These are phyloP conservation scores for Raphanus raphanistrum DNA, from an alignment of 345 rosid genomes.

Conservation along the genomic window DNA sequence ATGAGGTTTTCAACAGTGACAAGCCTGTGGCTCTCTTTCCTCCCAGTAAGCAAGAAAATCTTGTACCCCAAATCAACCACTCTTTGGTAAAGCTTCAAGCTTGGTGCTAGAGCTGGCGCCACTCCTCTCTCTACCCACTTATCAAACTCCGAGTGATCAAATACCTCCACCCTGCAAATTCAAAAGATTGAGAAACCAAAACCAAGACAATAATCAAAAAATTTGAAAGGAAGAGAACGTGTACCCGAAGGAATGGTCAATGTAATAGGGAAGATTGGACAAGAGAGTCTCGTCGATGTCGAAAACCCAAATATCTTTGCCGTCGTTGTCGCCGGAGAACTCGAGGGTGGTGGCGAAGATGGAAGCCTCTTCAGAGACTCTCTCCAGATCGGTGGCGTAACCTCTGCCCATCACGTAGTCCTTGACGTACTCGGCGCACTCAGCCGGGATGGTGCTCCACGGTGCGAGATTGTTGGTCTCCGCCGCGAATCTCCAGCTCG, in stretches of 20 bases:
- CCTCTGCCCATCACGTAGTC: slow-evolving; percentile 65
- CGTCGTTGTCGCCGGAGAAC: slow-evolving; percentile 52
- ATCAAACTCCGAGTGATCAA: slow-evolving; percentile 63
- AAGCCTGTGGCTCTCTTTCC: slow-evolving; percentile 61
- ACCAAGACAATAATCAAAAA: too few relatives aligned
- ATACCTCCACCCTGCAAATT: slow-evolving; percentile 58
- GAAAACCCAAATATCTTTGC: slow-evolving; percentile 82
- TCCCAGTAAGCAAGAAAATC: slow-evolving; percentile 80
- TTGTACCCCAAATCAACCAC: slow-evolving; percentile 66
- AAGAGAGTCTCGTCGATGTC: slow-evolving; percentile 91
- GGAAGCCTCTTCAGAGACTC: slow-evolving; percentile 64
- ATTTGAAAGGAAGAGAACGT: background rate
- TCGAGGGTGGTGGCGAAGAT: slow-evolving; percentile 57
- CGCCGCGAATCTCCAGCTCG: slow-evolving; percentile 88
- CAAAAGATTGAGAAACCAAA: background rate
- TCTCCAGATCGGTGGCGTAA: slow-evolving; percentile 59
- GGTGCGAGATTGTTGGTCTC: slow-evolving; percentile 81
- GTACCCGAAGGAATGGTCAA: slow-evolving; percentile 77
- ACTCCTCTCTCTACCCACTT: slow-evolving; percentile 79
- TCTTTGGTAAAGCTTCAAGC: slow-evolving; percentile 74
- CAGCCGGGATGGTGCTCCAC: slow-evolving; percentile 76
- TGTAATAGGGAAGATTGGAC: slow-evolving; percentile 87
- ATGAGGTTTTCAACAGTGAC: slow-evolving; percentile 67
- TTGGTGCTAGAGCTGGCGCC: slow-evolving; percentile 69
- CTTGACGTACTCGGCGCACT: slow-evolving; percentile 69